These are phyloP conservation scores for Calocybe indica DNA, from an alignment of 768 basidiomycete genomes.

Conservation along the genomic window DNA sequence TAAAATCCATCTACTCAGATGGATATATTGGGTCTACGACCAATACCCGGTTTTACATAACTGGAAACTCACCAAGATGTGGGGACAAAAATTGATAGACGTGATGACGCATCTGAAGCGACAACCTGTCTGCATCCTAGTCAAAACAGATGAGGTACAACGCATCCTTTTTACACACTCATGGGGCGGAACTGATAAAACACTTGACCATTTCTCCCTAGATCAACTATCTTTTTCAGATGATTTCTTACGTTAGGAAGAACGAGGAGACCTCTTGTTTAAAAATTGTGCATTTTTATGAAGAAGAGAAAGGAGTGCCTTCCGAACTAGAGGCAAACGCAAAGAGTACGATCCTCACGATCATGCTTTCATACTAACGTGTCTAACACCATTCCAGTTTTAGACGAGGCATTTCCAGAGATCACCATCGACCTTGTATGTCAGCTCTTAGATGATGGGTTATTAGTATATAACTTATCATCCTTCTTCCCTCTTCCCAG, in stretches of 20 bases:
- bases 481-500: slow-evolving; percentile 18
- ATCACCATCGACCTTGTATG: slow-evolving; percentile 57
- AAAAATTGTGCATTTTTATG: slow-evolving; percentile 64
- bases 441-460: not conserved
- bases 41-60: slow-evolving; percentile 46
- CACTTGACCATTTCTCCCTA: slow-evolving; percentile 14
- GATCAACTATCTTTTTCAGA: slow-evolving; percentile 62
- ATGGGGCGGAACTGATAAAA: not conserved
- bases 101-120: slow-evolving; percentile 40
- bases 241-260: slow-evolving; percentile 57
- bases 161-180: not conserved
- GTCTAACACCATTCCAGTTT: slow-evolving; percentile 21
- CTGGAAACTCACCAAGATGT: slow-evolving; percentile 27
- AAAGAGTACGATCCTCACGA: slow-evolving; percentile 37
- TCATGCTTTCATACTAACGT: not conserved
- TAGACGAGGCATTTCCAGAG: slow-evolving; percentile 61
- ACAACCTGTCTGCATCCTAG: slow-evolving; percentile 55
- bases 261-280: slow-evolving; percentile 69
- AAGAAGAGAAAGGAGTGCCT: slow-evolving; percentile 46
- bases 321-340: slow-evolving; percentile 71
- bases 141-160: slow-evolving; percentile 62
- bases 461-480: not conserved
- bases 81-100: slow-evolving; percentile 36
- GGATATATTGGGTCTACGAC: slow-evolving; percentile 59
- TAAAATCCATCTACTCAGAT: slow-evolving; percentile 47